phyloP scores from a whole-genome alignment of 345 rosid genomes.

The Eucalyptus lansdowneana region DNA sequence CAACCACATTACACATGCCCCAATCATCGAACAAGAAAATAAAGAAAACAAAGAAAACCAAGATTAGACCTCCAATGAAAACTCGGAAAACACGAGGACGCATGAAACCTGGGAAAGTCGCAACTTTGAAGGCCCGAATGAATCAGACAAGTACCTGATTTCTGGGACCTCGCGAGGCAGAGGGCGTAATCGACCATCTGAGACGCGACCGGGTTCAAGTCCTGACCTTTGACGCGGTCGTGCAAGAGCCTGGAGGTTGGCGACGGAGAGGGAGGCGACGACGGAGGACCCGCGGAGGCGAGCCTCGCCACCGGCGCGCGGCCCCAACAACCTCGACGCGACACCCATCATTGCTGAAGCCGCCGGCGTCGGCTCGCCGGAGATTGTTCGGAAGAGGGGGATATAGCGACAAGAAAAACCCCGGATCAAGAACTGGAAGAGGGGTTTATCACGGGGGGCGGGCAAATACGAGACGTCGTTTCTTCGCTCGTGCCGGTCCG shows the following conservation, averaged over 20 bases:
- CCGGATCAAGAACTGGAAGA: background rate
- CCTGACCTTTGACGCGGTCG: conserved; percentile 22
- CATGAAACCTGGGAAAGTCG: background rate
- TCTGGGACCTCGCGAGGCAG: conserved; percentile 55
- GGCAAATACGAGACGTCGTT: background rate
- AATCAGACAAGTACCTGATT: conserved; percentile 35
- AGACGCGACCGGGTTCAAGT: conserved; percentile 53
- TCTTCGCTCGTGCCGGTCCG: too few species aligned
- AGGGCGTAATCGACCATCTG: conserved; percentile 91
- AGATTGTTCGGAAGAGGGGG: background rate
- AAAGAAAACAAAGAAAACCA: background rate
- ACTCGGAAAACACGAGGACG: background rate
- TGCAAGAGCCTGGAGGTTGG: conserved; percentile 25
- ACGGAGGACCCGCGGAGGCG: background rate
- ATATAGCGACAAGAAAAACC: background rate
- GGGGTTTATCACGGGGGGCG: background rate
- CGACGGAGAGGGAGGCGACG: background rate
- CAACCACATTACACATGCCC: background rate
- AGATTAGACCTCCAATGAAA: background rate
- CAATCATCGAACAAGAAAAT: background rate
- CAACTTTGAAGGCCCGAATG: background rate
- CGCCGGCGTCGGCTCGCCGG: background rate
- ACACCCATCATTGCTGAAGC: conserved; percentile 22
- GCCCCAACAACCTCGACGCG: conserved; percentile 16
- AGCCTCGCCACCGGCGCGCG: conserved; percentile 3